Conservation (phyloP, 805 yeast genomes). For the Clavispora asparagi region DNA sequence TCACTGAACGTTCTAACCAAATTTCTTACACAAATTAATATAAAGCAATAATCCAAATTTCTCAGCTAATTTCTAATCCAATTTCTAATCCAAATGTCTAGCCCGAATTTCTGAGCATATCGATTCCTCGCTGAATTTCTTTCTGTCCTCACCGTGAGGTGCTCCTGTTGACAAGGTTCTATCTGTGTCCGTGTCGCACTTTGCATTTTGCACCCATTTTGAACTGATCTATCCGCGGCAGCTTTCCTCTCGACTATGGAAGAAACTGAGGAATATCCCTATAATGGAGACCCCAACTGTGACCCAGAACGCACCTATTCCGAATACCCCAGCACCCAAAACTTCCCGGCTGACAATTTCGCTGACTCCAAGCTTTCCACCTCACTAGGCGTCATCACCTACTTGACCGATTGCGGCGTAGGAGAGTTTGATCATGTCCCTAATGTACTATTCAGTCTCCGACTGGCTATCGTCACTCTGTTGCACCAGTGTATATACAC, state of each 20-base stretch:
- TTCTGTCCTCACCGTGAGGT: no score
- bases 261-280: background rate
- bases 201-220: constrained; percentile 1
- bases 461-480: constrained; percentile 9
- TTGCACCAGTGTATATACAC: constrained; percentile 9
- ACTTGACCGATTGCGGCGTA: constrained; percentile 9
- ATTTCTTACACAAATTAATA: no score
- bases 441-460: constrained; percentile 6
- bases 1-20: no score
- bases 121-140: no score
- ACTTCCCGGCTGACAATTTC: background rate
- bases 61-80: no score
- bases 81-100: no score
- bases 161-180: no score
- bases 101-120: no score
- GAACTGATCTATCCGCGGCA: background rate
- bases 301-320: constrained; percentile 2
- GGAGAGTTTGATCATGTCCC: constrained; percentile 6
- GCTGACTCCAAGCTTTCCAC: constrained; percentile 2
- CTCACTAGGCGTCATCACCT: constrained; percentile 10
- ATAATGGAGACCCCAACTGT: constrained; percentile 2
- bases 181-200: background rate
- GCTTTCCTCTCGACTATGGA: background rate
- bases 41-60: no score
- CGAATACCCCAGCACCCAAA: constrained; percentile 5